phyloP scores from a whole-genome alignment of 1,139 yeast genomes.

The Taiozyma sp. region DNA sequence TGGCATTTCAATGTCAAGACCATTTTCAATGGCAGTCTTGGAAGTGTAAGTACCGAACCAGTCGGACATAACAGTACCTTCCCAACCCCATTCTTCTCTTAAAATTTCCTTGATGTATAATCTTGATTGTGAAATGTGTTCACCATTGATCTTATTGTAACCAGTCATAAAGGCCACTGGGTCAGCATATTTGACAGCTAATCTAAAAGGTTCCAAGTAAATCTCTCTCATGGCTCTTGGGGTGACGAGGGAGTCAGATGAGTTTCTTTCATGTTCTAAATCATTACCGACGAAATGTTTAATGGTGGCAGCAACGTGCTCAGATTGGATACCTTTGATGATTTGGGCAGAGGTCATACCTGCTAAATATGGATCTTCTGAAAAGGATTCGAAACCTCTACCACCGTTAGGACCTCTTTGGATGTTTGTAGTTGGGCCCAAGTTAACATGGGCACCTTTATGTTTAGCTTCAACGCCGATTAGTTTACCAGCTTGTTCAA shows the following conservation, averaged over 20 bases:
- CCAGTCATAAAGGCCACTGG: slow-evolving; percentile 55
- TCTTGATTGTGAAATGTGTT: slow-evolving; percentile 44
- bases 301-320: slow-evolving; percentile 48
- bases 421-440: slow-evolving; percentile 53
- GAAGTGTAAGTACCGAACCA: slow-evolving; percentile 58
- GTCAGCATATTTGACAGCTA: slow-evolving; percentile 42
- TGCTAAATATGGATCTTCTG: slow-evolving; percentile 55
- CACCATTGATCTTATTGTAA: slow-evolving; percentile 55
- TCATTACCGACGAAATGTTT: slow-evolving; percentile 61
- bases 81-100: slow-evolving; percentile 50
- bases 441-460: slow-evolving; percentile 52
- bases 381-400: slow-evolving; percentile 56
- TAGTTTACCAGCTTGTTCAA: slow-evolving; percentile 38
- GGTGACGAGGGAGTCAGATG: slow-evolving; percentile 42
- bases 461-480: slow-evolving; percentile 46
- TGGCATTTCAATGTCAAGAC: slow-evolving; percentile 62
- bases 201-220: slow-evolving; percentile 56
- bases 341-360: slow-evolving; percentile 46
- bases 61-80: slow-evolving; percentile 54
- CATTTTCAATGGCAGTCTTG: slow-evolving; percentile 43
- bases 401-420: slow-evolving; percentile 61
- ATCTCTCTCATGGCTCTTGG: slow-evolving; percentile 58
- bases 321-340: slow-evolving; percentile 48
- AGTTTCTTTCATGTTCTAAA: slow-evolving; percentile 48
- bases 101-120: slow-evolving; percentile 39